Evolutionary conservation across 1,139 yeast species (phyloP).

Genomic region (Magnusiomyces tetraspermus): DNA sequence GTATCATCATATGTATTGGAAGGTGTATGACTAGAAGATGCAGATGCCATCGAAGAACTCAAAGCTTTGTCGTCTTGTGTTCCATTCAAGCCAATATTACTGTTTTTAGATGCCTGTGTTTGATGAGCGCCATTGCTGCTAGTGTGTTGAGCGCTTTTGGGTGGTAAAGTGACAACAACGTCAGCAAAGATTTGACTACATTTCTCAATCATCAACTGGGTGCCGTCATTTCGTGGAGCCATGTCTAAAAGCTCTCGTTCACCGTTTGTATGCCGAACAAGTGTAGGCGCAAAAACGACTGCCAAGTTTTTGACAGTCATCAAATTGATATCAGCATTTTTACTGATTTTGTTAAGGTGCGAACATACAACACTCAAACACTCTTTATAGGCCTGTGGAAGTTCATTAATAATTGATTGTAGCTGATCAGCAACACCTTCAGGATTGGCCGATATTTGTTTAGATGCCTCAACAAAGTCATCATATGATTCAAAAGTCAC

Average conservation of each 20-base stretch:
- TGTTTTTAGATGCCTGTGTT: not conserved
- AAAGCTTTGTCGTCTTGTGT: too few relatives aligned
- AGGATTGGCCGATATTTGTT: not conserved
- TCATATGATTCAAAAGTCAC: slow-evolving; percentile 65
- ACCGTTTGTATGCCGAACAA: slow-evolving; percentile 72
- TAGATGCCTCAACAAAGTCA: slow-evolving; percentile 42
- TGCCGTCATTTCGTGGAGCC: slow-evolving; percentile 69
- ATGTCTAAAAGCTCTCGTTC: slow-evolving; percentile 81
- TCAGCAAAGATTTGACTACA: slow-evolving; percentile 36
- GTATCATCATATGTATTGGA: too few relatives aligned
- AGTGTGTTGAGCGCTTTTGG: too few relatives aligned
- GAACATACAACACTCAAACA: slow-evolving; percentile 48
- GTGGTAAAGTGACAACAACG: not conserved
- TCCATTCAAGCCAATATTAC: too few relatives aligned
- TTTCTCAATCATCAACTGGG: slow-evolving; percentile 64
- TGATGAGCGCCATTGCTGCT: not conserved
- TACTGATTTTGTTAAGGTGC: slow-evolving; percentile 43
- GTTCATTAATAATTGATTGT: slow-evolving; percentile 31
- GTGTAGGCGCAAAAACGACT: slow-evolving; percentile 92
- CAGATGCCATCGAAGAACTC: too few relatives aligned
- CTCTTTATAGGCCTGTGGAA: slow-evolving; percentile 62
- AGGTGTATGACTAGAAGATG: too few relatives aligned
- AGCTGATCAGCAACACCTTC: slow-evolving; percentile 27
- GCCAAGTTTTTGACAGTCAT: slow-evolving; percentile 81
- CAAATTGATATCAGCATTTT: slow-evolving; percentile 30